phyloP scores from a whole-genome alignment of 2,329 filamentous ascomycete genomes.

The Phialocephala subalpina region DNA sequence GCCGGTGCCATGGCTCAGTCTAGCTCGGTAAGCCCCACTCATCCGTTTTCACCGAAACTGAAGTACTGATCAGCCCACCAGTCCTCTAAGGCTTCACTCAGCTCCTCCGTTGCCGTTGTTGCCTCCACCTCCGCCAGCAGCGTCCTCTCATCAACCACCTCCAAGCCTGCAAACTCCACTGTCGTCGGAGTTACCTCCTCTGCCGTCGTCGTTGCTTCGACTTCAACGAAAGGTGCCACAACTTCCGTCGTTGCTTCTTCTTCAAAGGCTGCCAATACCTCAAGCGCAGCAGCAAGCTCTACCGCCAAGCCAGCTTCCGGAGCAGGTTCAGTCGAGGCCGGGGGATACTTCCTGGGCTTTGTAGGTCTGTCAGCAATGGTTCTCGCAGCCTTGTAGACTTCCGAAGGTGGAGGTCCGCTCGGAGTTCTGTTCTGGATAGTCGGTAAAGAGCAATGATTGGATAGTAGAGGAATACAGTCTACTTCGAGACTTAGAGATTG shows the following conservation, averaged over 20 bases:
- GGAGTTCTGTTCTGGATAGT: not conserved
- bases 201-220: not conserved
- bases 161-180: conserved; percentile 17
- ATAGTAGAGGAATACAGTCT: not conserved
- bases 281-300: conserved; percentile 3
- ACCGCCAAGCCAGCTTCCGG: conserved; percentile 26
- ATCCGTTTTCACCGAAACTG: not conserved
- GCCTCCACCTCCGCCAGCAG: not conserved
- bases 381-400: conserved; percentile 25
- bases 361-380: conserved; percentile 23
- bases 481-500: not conserved
- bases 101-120: not conserved
- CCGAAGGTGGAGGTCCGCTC: not conserved
- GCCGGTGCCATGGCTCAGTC: conserved; percentile 25
- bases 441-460: not conserved
- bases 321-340: conserved; percentile 22
- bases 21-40: conserved; percentile 11
- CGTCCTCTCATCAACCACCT: conserved; percentile 9
- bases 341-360: conserved; percentile 26
- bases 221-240: conserved; percentile 13
- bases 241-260: conserved; percentile 7
- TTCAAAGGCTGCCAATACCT: conserved; percentile 18
- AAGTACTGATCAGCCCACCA: not conserved
- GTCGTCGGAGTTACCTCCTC: conserved; percentile 3
- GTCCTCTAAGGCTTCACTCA: conserved; percentile 5